Percentiles rank a stretch among this genome's conserved stretches.
phyloP scores from a whole-genome alignment of 2,329 filamentous ascomycete species.

The Sporothrix euskadiensis region DNA sequence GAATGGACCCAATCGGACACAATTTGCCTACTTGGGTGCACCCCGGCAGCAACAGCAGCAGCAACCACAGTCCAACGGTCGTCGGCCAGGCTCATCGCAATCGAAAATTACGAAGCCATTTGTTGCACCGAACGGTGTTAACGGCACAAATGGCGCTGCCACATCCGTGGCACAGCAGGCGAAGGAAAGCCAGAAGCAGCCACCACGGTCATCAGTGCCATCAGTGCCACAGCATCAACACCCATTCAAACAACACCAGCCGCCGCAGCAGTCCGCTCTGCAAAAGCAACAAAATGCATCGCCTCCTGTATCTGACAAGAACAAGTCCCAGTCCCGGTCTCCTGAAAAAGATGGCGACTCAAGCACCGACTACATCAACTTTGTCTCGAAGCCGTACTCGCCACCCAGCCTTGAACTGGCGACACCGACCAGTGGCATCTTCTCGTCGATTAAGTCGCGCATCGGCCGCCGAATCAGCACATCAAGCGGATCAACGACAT shows the following conservation, averaged over 20 bases:
- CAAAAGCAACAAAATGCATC: neutral
- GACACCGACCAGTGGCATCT: conserved; percentile 23
- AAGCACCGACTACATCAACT: conserved; percentile 23
- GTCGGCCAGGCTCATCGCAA: conserved; percentile 25
- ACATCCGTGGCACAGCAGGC: neutral
- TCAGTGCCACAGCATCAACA: neutral
- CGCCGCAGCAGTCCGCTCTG: neutral
- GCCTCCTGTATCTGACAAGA: neutral
- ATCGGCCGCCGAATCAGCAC: conserved; percentile 30
- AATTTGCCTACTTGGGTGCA: conserved; percentile 10
- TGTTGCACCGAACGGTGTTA: neutral
- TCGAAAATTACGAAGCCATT: neutral
- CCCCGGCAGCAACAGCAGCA: conserved; percentile 1
- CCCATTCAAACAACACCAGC: neutral
- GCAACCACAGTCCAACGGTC: conserved; percentile 4
- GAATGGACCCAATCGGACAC: conserved; percentile 3
- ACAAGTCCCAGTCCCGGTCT: neutral
- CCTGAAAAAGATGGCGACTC: conserved; percentile 8
- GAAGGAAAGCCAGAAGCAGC: neutral
- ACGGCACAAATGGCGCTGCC: neutral
- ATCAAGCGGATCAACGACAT: conserved; percentile 26
- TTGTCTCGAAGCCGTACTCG: conserved; percentile 19
- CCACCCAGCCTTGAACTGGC: conserved; percentile 15
- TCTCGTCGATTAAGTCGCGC: conserved; percentile 31
- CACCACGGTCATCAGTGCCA: neutral